Evolutionary conservation across 2,329 filamentous ascomycete species (phyloP).

Genomic region (Xylariomycetidae sp.): DNA sequence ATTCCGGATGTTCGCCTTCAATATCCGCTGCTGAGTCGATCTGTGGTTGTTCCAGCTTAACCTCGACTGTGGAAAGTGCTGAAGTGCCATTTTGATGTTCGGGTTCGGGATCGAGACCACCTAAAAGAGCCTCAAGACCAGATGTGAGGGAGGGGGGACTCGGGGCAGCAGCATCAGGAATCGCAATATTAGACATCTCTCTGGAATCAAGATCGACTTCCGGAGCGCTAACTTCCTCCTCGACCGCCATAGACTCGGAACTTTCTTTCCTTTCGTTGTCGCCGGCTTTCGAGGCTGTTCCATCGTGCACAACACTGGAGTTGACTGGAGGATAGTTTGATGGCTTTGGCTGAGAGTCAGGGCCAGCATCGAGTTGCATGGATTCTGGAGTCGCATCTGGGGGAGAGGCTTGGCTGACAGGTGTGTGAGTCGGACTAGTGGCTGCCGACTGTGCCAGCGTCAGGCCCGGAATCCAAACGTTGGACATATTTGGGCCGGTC

Average conservation of each 20-base stretch:
- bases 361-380: background rate
- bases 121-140: conserved; percentile 27
- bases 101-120: conserved; percentile 22
- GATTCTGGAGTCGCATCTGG: conserved; percentile 4
- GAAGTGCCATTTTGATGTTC: conserved; percentile 6
- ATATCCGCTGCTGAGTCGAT: conserved; percentile 4
- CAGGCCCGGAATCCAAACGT: too few species aligned
- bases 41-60: conserved; percentile 13
- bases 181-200: conserved; percentile 1
- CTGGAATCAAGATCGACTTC: too few species aligned
- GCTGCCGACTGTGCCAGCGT: too few species aligned
- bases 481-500: too few species aligned
- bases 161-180: conserved; percentile 18
- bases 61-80: conserved; percentile 6
- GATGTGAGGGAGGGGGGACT: conserved; percentile 29
- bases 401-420: conserved; percentile 7
- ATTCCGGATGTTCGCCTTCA: conserved; percentile 59
- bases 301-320: background rate
- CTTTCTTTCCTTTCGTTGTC: conserved; percentile 4
- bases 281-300: background rate
- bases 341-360: too few species aligned
- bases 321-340: background rate
- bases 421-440: too few species aligned
- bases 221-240: background rate
- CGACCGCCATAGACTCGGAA: conserved; percentile 9